These are phyloP conservation scores for Chaetomiaceae sp. DNA, from an alignment of 2,329 filamentous ascomycete genomes.

Conservation along the genomic window DNA sequence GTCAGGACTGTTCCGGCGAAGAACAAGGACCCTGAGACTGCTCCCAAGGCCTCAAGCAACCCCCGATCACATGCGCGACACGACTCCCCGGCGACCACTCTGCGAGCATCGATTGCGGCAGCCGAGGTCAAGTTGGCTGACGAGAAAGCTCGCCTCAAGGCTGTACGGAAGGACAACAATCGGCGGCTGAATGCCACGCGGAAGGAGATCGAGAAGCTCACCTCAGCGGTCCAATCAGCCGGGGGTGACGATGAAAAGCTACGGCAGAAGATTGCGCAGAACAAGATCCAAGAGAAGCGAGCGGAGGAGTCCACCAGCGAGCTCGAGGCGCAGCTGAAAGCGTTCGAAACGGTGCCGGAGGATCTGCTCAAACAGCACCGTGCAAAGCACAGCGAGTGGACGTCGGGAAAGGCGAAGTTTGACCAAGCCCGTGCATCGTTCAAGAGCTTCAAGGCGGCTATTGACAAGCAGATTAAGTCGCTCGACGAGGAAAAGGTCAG, in stretches of 20 bases:
- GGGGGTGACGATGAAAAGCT: conserved; percentile 73
- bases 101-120: conserved; percentile 70
- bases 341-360: conserved; percentile 59
- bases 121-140: conserved; percentile 67
- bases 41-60: conserved; percentile 36
- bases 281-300: conserved; percentile 68
- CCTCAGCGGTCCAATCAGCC: conserved; percentile 60
- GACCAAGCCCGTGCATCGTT: conserved; percentile 53
- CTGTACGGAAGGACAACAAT: conserved; percentile 70
- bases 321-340: conserved; percentile 57
- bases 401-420: conserved; percentile 54
- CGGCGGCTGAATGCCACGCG: conserved; percentile 61
- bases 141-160: conserved; percentile 64
- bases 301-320: conserved; percentile 37
- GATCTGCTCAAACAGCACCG: conserved; percentile 57
- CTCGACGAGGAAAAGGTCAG: conserved; percentile 61
- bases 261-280: conserved; percentile 69
- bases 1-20: conserved; percentile 60
- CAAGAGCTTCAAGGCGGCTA: conserved; percentile 54
- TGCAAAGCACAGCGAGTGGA: conserved; percentile 49
- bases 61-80: conserved; percentile 61
- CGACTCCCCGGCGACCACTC: conserved; percentile 70
- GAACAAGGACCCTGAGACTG: conserved; percentile 37
- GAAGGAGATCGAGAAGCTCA: conserved; percentile 69
- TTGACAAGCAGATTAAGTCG: conserved; percentile 59